Conservation (phyloP, 2,329 filamentous ascomycete species). For the Colletotrichum orbiculare region DNA sequence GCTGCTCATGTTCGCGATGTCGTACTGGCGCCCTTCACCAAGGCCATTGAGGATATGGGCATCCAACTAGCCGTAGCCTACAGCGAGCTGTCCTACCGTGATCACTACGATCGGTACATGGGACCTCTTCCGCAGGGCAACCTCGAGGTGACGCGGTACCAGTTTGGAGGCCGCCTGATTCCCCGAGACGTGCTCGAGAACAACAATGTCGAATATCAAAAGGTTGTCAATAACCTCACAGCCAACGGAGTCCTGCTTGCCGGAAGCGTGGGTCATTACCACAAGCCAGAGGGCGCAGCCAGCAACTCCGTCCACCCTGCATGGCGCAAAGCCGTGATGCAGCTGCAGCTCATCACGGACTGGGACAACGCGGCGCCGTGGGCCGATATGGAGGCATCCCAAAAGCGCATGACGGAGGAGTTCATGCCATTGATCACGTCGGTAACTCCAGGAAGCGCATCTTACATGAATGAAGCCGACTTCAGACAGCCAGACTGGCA, state of each 20-base stretch:
- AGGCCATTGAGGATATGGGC: slow-evolving; percentile 41
- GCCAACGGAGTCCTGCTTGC: slow-evolving; percentile 45
- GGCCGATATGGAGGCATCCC: slow-evolving; percentile 41
- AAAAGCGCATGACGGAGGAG: slow-evolving; percentile 45
- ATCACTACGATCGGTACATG: slow-evolving; percentile 49
- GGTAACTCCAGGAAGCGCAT: slow-evolving; percentile 54
- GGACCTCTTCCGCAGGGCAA: slow-evolving; percentile 48
- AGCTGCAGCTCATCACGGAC: slow-evolving; percentile 44
- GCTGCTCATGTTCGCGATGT: slow-evolving; percentile 41
- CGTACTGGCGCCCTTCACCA: slow-evolving; percentile 46
- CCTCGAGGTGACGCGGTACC: slow-evolving; percentile 45
- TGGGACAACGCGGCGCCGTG: slow-evolving; percentile 41
- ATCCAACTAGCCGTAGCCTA: slow-evolving; percentile 41
- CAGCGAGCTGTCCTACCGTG: slow-evolving; percentile 44
- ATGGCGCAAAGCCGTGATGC: slow-evolving; percentile 49
- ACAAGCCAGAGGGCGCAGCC: slow-evolving; percentile 42
- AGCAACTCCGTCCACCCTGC: slow-evolving; percentile 51
- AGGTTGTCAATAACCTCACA: slow-evolving; percentile 45
- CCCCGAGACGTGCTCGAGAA: slow-evolving; percentile 45
- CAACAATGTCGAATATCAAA: slow-evolving; percentile 43
- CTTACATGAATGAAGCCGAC: slow-evolving; percentile 65
- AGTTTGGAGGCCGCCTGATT: slow-evolving; percentile 51
- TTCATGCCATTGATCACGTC: slow-evolving; percentile 46
- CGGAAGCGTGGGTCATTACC: slow-evolving; percentile 45
- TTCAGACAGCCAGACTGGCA: slow-evolving; percentile 56